Base-by-base conservation (phyloP, 75 land plant genomes). In the Cupressus sempervirens region DNA sequence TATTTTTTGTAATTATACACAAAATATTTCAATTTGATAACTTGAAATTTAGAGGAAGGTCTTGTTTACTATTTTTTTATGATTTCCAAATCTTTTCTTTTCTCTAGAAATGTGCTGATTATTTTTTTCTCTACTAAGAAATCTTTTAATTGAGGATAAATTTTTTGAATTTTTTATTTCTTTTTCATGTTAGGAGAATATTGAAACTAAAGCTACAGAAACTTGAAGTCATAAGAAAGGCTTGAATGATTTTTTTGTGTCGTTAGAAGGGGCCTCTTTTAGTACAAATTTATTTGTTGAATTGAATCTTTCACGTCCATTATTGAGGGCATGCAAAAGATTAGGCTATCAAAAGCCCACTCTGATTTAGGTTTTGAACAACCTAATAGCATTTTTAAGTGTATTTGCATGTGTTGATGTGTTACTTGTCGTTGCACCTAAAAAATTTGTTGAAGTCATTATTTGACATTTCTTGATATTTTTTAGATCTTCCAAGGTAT, bases 321-420 rank as follows among this genome's bases (percentile, higher is more conserved):
- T n/a, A n/a, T n/a, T n/a, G n/a, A n/a, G n/a, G n/a, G n/a, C 92
- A 41, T 98, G 98, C 83, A 94, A 98, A 80, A 94, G 94, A 7
- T 89, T 96, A 67, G 98, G 96, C 23, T 97, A 97, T 81, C 38
- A 90, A 35, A 94, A 94, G 83, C 99, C 98, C n/a, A 97, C 99
- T 12, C 99, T 96, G 34, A 98, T 96, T 84, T 96, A 96, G 95
- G 99, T 94, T 50, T 73, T 84, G 43, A 29, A 36, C 18, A 23
- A 35, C 8, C 54, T 54, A 29, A 50, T n/a, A 72, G 45, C 48
- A 12, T n/a, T 46, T 41, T 38, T 54, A 11, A 75, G 52, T 41
- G 38, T 67, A 13, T 82, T 36, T 81, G 30, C 29, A 16, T 16
- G 43, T 86, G 14, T 5, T 77, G 41, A 77, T 77, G 46, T 23